Evolutionary conservation across 306 rosid genomes (phyloP), one percentile per base, ranked within the genome.

Genomic region (Vigna nakashimae): DNA sequence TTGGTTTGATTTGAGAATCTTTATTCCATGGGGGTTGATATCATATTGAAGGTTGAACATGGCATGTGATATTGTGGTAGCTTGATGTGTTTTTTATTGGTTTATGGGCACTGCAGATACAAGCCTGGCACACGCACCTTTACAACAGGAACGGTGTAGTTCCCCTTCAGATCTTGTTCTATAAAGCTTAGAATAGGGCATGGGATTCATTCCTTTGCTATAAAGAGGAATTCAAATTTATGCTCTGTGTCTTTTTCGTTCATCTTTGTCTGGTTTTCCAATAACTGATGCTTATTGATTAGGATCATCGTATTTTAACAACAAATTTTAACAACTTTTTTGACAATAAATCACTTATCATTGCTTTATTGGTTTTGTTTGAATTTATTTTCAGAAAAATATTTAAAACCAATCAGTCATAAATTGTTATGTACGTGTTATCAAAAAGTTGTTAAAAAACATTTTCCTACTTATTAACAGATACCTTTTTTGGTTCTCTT

Each of bases 21-120:
- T 53, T 0, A 26, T 26, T 26, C 28, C 28, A 26, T 26, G 28
- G 15, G 57, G 26, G 46, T 66, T 9, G 6, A 65, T 64, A n/a
- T 36, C 38, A 20, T 20, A 11, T 34, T 14, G 1, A 15, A 26
- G n/a, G 15, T 65, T 76, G 51, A 76, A 3, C 56, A 52, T 1
- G 15, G 20, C 74, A 76, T 76, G 73, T 65, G 80, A 65, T 42
- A 9, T 65, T 10, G 9, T 17, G 73, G 65, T 16, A 11, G 50
- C 50, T 45, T 62, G 6, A 0, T 75, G 28, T 20, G 13, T 12
- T 32, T 30, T 32, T 48, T 6, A 32, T n/a, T 45, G 55, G 17
- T 57, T 28, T 28, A 40, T 65, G 50, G 50, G 38, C 28, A 7
- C 20, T 71, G 66, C 13, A 45, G 36, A 18, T 71, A 36, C 45